Conservation (phyloP, 495 filamentous ascomycete species). For the Schizothecium vesticola region DNA sequence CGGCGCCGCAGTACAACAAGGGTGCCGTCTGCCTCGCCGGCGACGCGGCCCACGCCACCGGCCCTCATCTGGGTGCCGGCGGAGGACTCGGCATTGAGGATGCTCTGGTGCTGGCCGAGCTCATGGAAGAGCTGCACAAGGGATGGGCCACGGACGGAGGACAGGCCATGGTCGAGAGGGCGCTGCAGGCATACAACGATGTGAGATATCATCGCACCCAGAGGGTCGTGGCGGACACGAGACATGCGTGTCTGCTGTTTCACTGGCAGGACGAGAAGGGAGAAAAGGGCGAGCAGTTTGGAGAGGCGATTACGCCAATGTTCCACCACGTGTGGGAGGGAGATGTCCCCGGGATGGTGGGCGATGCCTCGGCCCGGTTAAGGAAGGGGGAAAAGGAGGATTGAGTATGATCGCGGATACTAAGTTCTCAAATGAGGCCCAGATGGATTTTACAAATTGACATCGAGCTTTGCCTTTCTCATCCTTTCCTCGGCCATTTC, state of each 20-base stretch:
- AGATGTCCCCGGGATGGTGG: conserved; percentile 33
- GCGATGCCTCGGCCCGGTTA: conserved; percentile 1
- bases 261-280: conserved; percentile 32
- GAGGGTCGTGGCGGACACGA: conserved; percentile 32
- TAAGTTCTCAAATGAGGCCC: neutral
- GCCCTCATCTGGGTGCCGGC: conserved; percentile 50
- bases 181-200: conserved; percentile 35
- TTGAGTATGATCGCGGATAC: neutral
- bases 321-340: conserved; percentile 41
- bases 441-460: neutral
- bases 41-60: conserved; percentile 38
- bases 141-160: neutral
- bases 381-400: neutral
- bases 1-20: conserved; percentile 33
- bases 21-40: conserved; percentile 45
- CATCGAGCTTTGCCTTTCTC: neutral
- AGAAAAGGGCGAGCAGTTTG: conserved; percentile 28
- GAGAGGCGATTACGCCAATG: conserved; percentile 19
- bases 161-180: conserved; percentile 20
- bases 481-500: neutral
- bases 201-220: conserved; percentile 34
- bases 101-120: conserved; percentile 37
- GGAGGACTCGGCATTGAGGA: conserved; percentile 54
- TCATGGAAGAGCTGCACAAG: conserved; percentile 30
- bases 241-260: conserved; percentile 35